Evolutionary conservation across 2,329 filamentous ascomycete species (phyloP).

Genomic region (Fusarium siculi): DNA sequence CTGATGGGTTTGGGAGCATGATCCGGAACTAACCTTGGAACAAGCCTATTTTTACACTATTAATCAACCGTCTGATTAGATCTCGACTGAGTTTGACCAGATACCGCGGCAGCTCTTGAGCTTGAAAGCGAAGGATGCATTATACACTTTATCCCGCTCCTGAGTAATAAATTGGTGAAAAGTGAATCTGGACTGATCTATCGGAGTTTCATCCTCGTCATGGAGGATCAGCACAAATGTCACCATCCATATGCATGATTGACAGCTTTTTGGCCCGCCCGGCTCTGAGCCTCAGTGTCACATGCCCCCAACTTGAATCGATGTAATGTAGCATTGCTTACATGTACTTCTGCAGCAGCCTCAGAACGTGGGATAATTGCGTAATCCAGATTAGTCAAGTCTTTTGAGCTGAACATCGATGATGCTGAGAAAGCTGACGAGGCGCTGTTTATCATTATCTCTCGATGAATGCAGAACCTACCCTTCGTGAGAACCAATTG

Average conservation of each 20-base stretch:
- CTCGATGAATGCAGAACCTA: fast-evolving
- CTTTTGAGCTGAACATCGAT: not conserved
- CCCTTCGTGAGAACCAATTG: fast-evolving
- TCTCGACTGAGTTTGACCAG: fast-evolving
- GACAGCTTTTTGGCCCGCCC: not conserved
- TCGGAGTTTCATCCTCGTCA: no score
- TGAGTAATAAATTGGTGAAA: not conserved
- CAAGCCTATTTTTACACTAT: not conserved
- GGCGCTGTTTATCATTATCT: not conserved
- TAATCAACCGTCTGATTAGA: not conserved
- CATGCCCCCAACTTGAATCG: not conserved
- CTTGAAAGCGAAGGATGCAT: not conserved
- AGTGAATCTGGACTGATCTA: not conserved
- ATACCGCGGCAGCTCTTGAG: not conserved
- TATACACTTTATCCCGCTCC: not conserved
- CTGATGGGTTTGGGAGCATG: not conserved
- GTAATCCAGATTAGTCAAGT: not conserved
- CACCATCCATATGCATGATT: not conserved
- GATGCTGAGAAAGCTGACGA: not conserved
- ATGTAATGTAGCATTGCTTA: constrained; percentile 8
- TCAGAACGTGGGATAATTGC: not conserved
- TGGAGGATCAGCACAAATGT: not conserved
- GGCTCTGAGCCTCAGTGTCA: not conserved
- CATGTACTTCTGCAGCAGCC: not conserved
- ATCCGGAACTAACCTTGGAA: not conserved